Base-by-base conservation (phyloP, 164 flowering plant genomes). In the Tetrastigma voinierianum region DNA sequence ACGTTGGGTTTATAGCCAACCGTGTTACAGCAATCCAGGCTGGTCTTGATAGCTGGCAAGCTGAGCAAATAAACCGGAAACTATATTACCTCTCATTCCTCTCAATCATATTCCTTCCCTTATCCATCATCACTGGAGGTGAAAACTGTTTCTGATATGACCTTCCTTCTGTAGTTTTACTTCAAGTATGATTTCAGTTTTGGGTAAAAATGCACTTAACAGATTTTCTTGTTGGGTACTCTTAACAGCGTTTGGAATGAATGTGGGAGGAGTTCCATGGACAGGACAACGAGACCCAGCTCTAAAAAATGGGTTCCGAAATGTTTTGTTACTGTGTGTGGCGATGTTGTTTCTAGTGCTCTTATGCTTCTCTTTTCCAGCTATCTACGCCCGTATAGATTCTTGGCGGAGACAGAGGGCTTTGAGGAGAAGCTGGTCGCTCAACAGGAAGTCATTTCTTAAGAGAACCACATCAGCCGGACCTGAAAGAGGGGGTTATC, bases 221-320 rank as follows among this genome's bases (percentile, higher is more conserved):
- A 46, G 16, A 12, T 46, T 25, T 5, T 2, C 16, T 24, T 23
- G 18, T 57, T 20, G 25, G 59, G 15, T 59, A 55, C 20, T 73
- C 17, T 19, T 58, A 13, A 43, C 83, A 96, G 98, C 90, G 46
- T 96, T 96, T 78, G 99, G 99, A 52, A 96, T 96, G 99, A 96
- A 96, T 67, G 99, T 93, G 18, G 99, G 99, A 17, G 99, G 99
- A 48, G 93, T 96, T 62, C 99, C 99, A 66, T 96, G 99, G 98
- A 93, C 99, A 4, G 81, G 45, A 19, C 97, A 89, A 67, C 70
- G 49, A 4, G 77, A 88, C 55, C 93, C 98, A 10, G 46, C 21
- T 13, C 7, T 88, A 53, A 81, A 77, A 72, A 84, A 85, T 54
- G 99, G 99, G 51, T 96, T 96, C 64, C 83, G 85, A 51, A 93